Evolutionary conservation across 2,329 filamentous ascomycete species (phyloP).

Genomic region (Rugonectria rugulosa): DNA sequence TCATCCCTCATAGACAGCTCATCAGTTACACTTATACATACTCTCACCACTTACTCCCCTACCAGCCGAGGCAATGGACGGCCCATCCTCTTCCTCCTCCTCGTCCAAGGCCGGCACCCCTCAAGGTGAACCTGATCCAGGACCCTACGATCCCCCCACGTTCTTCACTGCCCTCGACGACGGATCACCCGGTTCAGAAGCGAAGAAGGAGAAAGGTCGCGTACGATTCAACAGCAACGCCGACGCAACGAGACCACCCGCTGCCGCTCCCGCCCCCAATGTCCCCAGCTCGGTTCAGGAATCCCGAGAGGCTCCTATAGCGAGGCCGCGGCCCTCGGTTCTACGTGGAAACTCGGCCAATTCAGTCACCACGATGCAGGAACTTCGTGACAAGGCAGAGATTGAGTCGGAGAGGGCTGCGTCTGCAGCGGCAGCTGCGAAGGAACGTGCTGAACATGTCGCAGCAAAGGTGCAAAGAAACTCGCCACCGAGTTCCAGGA

Average conservation of each 20-base stretch:
- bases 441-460: slow-evolving; percentile 40
- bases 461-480: slow-evolving; percentile 45
- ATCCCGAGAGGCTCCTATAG: slow-evolving; percentile 21
- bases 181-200: slow-evolving; percentile 24
- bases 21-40: too few species aligned
- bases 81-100: too few species aligned
- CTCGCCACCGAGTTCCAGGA: slow-evolving; percentile 45
- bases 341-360: slow-evolving; percentile 52
- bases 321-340: slow-evolving; percentile 51
- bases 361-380: slow-evolving; percentile 42
- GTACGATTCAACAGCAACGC: slow-evolving; percentile 59
- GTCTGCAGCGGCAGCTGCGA: slow-evolving; percentile 43
- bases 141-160: not conserved
- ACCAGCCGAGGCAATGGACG: slow-evolving; percentile 27
- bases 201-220: slow-evolving; percentile 54
- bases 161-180: slow-evolving; percentile 12
- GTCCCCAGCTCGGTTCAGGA: slow-evolving; percentile 24
- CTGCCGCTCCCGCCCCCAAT: slow-evolving; percentile 24
- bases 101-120: slow-evolving; percentile 20
- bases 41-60: not conserved
- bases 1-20: not conserved
- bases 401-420: slow-evolving; percentile 36
- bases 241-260: slow-evolving; percentile 40
- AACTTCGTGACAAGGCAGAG: slow-evolving; percentile 38
- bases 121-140: slow-evolving; percentile 34